Percentiles rank a stretch among this genome's conserved stretches.
Evolutionary conservation across 306 rosid species (phyloP).

Genomic region (Vachellia collinsii): DNA sequence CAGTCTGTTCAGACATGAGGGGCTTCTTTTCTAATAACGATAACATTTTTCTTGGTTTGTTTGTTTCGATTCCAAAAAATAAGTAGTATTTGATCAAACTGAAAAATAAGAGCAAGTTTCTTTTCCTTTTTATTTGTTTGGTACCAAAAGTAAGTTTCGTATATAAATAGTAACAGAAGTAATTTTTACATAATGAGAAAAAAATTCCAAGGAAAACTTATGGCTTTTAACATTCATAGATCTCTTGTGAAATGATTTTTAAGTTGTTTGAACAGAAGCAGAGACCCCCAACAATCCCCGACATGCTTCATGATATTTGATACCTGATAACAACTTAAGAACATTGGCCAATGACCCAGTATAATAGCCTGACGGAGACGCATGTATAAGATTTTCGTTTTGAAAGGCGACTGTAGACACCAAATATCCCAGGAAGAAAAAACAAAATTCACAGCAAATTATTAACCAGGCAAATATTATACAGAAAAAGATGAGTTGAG

Average conservation of each 20-base stretch:
- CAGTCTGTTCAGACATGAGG: neutral
- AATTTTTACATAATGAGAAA: neutral
- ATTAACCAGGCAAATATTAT: neutral
- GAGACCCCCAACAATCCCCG: neutral
- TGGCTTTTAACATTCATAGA: neutral
- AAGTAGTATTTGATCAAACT: neutral
- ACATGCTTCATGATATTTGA: neutral
- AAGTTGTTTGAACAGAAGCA: neutral
- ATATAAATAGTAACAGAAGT: no score
- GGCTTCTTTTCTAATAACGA: neutral
- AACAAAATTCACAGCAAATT: conserved; percentile 2
- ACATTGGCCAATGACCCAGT: neutral
- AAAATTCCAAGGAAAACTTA: neutral
- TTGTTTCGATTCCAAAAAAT: neutral
- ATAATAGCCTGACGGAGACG: neutral
- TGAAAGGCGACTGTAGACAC: neutral
- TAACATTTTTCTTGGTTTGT: neutral
- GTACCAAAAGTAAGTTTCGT: no score
- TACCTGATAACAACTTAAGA: neutral
- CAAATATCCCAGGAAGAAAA: neutral
- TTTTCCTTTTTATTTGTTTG: no score
- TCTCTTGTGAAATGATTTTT: neutral
- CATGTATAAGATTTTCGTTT: neutral
- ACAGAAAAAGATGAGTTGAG: neutral
- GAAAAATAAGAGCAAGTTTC: neutral